Evolutionary conservation across 2,329 filamentous ascomycete species (phyloP).

Genomic region (Bipolaris bicolor): DNA sequence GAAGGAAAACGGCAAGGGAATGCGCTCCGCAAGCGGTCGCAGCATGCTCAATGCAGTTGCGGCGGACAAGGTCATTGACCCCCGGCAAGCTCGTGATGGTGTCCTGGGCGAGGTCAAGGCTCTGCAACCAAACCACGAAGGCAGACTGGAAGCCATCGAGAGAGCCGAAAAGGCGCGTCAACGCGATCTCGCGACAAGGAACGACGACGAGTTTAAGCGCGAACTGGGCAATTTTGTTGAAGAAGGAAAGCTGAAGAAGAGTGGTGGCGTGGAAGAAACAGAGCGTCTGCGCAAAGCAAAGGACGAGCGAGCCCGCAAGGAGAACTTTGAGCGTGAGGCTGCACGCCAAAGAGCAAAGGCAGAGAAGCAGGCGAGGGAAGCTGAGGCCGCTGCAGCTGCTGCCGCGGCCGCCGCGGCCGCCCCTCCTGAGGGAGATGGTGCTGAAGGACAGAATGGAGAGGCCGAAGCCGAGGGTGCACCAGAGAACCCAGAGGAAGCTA

Average conservation of each 20-base stretch:
- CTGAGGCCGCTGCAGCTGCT: constrained; percentile 41
- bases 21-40: constrained; percentile 57
- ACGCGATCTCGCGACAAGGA: constrained; percentile 81
- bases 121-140: constrained; percentile 91
- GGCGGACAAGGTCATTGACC: constrained; percentile 65
- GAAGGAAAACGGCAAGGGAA: constrained; percentile 56
- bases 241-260: constrained; percentile 93
- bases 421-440: constrained; percentile 29
- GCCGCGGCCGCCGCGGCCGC: constrained; percentile 17
- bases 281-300: constrained; percentile 83
- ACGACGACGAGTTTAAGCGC: constrained; percentile 77
- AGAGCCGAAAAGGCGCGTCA: constrained; percentile 91
- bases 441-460: constrained; percentile 35
- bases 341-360: constrained; percentile 53
- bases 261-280: constrained; percentile 90
- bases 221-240: constrained; percentile 86
- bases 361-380: constrained; percentile 51
- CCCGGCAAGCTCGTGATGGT: constrained; percentile 83
- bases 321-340: constrained; percentile 66
- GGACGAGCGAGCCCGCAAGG: constrained; percentile 83
- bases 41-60: constrained; percentile 44
- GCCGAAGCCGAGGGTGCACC: constrained; percentile 18
- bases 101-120: constrained; percentile 93
- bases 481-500: constrained; percentile 35
- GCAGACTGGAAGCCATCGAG: constrained; percentile 91